A percentile compares a stretch with the other conserved stretches of the same genome.
These are phyloP conservation scores for Dysphania ambrosioides DNA, from an alignment of 148 eudicot species.

Conservation along the genomic window DNA sequence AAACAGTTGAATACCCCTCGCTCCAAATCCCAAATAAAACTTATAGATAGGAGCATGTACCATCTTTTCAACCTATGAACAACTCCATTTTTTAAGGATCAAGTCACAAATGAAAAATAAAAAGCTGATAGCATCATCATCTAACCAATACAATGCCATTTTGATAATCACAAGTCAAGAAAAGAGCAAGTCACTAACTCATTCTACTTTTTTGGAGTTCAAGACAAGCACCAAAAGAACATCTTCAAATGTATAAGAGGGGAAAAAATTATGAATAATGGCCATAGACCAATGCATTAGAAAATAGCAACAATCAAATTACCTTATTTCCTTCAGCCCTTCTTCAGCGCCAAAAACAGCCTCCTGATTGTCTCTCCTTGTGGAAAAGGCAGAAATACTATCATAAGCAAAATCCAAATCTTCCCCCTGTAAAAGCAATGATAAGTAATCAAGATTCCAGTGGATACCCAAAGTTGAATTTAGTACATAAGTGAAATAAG, in stretches of 20 bases:
- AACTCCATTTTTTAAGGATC: background rate
- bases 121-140: background rate
- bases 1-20: background rate
- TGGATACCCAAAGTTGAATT: background rate
- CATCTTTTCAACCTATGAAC: background rate
- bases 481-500: background rate
- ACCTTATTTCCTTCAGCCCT: constrained; percentile 94
- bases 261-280: background rate
- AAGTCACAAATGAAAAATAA: background rate
- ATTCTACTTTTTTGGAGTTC: background rate
- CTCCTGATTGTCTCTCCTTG: constrained; percentile 94
- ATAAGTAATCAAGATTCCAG: background rate
- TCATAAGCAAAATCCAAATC: constrained; percentile 95
- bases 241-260: background rate
- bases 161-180: background rate
- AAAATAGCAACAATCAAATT: constrained; percentile 1
- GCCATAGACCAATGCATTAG: background rate
- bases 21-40: background rate
- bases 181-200: background rate
- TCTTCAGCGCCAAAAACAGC: constrained; percentile 96
- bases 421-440: constrained; percentile 70
- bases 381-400: constrained; percentile 90
- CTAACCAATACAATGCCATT: background rate
- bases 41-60: background rate
- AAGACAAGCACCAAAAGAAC: background rate